Conservation (phyloP, 106 monocot species). For the Dendrobium nobile region DNA sequence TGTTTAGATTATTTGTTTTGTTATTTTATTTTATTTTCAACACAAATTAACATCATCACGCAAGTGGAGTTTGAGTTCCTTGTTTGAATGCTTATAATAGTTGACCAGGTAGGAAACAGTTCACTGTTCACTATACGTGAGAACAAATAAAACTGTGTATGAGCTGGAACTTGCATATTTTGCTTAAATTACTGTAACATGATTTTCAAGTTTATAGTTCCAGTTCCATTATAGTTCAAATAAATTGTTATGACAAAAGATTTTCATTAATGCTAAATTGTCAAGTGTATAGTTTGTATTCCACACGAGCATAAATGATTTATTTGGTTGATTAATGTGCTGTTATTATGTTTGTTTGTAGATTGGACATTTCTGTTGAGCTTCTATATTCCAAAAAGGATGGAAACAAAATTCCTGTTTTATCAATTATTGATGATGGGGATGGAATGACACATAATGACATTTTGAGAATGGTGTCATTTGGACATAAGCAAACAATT, state of each 20-base stretch:
- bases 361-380: slow-evolving; percentile 56
- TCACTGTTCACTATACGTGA: not conserved
- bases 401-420: slow-evolving; percentile 46
- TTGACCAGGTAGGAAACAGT: not conserved
- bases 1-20: not conserved
- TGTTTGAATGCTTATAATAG: not conserved
- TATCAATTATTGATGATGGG: slow-evolving; percentile 67
- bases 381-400: slow-evolving; percentile 42
- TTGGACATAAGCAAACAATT: slow-evolving; percentile 48
- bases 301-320: not conserved
- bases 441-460: slow-evolving; percentile 61
- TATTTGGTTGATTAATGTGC: not conserved
- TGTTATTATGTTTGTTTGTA: slow-evolving; percentile 15
- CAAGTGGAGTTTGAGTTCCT: not conserved
- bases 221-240: not conserved
- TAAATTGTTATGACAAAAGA: not conserved
- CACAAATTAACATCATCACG: not conserved
- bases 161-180: not conserved
- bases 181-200: not conserved
- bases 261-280: too few relatives aligned
- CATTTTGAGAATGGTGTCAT: slow-evolving; percentile 62
- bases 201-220: not conserved
- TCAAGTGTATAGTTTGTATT: not conserved
- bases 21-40: not conserved
- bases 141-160: not conserved